Base-by-base conservation (phyloP, 352 stramenopile genomes). In the Globisporangium cederbergense region DNA sequence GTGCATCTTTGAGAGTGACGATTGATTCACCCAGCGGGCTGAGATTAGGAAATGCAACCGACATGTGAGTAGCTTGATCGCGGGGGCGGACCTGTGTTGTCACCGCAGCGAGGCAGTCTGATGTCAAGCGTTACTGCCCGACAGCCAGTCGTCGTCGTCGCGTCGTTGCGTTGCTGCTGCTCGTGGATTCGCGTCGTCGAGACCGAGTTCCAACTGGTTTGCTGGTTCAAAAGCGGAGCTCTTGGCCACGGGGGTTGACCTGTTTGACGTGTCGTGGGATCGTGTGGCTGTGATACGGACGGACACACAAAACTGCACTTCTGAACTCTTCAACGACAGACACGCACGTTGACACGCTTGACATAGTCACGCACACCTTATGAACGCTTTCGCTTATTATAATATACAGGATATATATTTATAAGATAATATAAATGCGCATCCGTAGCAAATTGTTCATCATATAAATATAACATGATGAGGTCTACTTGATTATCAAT, bases 121-220 rank as follows among this genome's bases (percentile, higher is more conserved):
- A 43, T 43, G 18, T 34, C 34, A 14, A 5, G 22, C n/a, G 51
- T 57, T 57, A 57, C 51, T 57, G 30, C 51, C 51, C 42, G 9
- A 43, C 51, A 57, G 51, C 51, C 51, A 57, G 51, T 36, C 13
- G 51, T 43, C 7, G 51, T 57, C 51, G 28, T 56, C 50, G 50
- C 30, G 50, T 7, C 18, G 32, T 36, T 32, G n/a, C n/a, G 20
- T 51, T 51, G 18, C 32, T 36, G n/a, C 45, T 22, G 25, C 51
- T 57, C 51, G 51, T 57, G 51, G 30, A 57, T 57, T 57, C 51
- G 51, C 51, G 51, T 57, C 51, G 51, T 40, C 51, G n/a, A 34
- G 28, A 10, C 1, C 42, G 25, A 22, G 46, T 18, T 56, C 10
- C 50, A 11, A 16, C 25, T 18, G 32, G 10, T 18, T 1, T 16